These are phyloP conservation scores for Polyporus arcularius DNA, from an alignment of 768 basidiomycete species.

Conservation along the genomic window DNA sequence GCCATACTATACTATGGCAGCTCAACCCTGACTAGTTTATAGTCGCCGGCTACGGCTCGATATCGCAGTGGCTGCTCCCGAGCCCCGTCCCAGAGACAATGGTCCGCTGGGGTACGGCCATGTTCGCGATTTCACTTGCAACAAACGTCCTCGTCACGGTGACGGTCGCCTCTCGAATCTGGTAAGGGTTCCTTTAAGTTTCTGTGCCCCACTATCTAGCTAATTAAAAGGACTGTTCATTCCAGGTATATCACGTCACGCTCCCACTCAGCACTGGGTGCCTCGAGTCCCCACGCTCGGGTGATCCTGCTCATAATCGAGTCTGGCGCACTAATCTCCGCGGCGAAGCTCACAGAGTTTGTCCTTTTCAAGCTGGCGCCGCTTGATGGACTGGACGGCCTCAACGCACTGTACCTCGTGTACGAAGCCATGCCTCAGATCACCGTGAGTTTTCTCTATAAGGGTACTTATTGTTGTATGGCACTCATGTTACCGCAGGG, in stretches of 20 bases:
- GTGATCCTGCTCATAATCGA: constrained; percentile 16
- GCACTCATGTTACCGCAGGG: background rate
- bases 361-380: constrained; percentile 11
- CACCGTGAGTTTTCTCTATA: constrained; percentile 7
- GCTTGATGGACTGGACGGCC: background rate
- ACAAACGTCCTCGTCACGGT: constrained; percentile 14
- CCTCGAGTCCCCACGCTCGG: constrained; percentile 1
- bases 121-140: constrained; percentile 9
- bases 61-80: constrained; percentile 2
- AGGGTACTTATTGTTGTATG: background rate
- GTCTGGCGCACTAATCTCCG: constrained; percentile 13
- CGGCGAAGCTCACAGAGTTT: constrained; percentile 17
- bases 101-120: constrained; percentile 4
- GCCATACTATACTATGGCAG: background rate
- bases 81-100: background rate
- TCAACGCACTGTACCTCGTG: constrained; percentile 17
- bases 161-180: constrained; percentile 9
- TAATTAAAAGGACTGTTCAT: background rate
- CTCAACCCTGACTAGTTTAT: background rate
- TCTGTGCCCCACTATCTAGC: background rate
- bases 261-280: background rate
- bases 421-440: constrained; percentile 19
- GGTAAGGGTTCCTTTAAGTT: constrained; percentile 3
- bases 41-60: constrained; percentile 12
- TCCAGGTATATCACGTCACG: background rate